Evolutionary conservation across 257 asterid species (phyloP).

Genomic region (Dorcoceras hygrometricum): DNA sequence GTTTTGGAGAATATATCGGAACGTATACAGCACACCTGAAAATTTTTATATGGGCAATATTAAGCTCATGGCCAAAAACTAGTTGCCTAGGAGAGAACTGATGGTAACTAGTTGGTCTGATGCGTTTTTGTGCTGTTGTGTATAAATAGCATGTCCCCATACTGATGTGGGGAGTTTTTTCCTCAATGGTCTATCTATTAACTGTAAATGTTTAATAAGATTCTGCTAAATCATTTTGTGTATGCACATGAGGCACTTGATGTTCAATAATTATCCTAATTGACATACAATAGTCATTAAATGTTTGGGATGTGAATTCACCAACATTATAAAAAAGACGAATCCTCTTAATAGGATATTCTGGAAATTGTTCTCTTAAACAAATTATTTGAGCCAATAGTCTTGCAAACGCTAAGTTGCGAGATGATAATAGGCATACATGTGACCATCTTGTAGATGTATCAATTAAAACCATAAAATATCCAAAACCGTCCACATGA

Average conservation of each 20-base stretch:
- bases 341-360: neutral
- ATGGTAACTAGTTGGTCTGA: neutral
- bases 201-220: neutral
- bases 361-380: slow-evolving; percentile 1
- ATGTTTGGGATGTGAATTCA: slow-evolving; percentile 10
- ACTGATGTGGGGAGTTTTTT: neutral
- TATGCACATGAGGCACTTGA: neutral
- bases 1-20: neutral
- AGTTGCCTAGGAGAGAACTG: neutral
- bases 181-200: slow-evolving; percentile 7
- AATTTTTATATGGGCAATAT: neutral
- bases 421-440: slow-evolving; percentile 14
- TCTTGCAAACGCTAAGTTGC: neutral
- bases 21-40: neutral
- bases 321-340: slow-evolving; percentile 14
- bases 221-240: slow-evolving; percentile 6
- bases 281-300: slow-evolving; percentile 8
- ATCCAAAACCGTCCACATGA: too few relatives aligned
- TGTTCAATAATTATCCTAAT: neutral
- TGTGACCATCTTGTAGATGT: neutral
- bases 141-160: neutral
- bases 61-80: slow-evolving; percentile 7
- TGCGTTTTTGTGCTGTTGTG: neutral
- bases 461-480: slow-evolving; percentile 8
- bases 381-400: neutral